Conservation (phyloP, 2,329 filamentous ascomycete genomes). For the Scedosporium aurantiacum region DNA sequence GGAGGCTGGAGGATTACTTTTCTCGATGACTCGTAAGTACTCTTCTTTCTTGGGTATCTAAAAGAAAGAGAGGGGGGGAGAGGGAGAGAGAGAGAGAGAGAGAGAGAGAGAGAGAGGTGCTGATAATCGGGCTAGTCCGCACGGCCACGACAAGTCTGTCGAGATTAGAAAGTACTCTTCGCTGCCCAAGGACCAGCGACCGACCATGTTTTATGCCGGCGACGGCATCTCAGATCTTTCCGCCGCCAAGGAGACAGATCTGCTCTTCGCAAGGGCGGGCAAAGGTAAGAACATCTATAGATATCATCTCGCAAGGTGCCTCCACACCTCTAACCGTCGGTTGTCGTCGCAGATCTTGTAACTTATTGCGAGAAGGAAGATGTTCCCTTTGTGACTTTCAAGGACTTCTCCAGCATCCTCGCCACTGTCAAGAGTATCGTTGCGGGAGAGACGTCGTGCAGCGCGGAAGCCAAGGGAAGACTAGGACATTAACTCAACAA, state of each 20-base stretch:
- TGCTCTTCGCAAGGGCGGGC: slow-evolving; percentile 87
- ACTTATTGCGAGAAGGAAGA: slow-evolving; percentile 74
- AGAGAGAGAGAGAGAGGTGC: not conserved
- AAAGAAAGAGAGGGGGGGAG: not conserved
- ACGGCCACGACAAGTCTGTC: slow-evolving; percentile 94
- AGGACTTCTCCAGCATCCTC: slow-evolving; percentile 72
- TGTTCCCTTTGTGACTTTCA: slow-evolving; percentile 79
- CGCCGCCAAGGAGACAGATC: slow-evolving; percentile 82
- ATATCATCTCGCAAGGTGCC: not conserved
- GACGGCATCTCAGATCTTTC: slow-evolving; percentile 90
- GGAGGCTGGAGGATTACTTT: slow-evolving; percentile 81
- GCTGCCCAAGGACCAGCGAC: slow-evolving; percentile 54
- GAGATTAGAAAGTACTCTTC: slow-evolving; percentile 80
- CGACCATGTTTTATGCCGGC: slow-evolving; percentile 86
- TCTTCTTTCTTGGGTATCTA: not conserved
- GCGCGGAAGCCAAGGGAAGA: slow-evolving; percentile 26
- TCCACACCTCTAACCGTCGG: not conserved
- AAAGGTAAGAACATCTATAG: slow-evolving; percentile 41
- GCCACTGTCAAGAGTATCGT: slow-evolving; percentile 65
- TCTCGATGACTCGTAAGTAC: slow-evolving; percentile 65
- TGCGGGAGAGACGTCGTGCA: slow-evolving; percentile 59
- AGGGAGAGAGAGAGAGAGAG: not conserved
- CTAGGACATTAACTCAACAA: not conserved
- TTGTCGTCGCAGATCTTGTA: slow-evolving; percentile 56
- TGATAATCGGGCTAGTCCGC: slow-evolving; percentile 41